A percentile compares a stretch with the other conserved stretches of the same genome.
These are phyloP conservation scores for Chytriomyces hyalinus DNA, from an alignment of 192 early-diverging fungal species.

Conservation along the genomic window DNA sequence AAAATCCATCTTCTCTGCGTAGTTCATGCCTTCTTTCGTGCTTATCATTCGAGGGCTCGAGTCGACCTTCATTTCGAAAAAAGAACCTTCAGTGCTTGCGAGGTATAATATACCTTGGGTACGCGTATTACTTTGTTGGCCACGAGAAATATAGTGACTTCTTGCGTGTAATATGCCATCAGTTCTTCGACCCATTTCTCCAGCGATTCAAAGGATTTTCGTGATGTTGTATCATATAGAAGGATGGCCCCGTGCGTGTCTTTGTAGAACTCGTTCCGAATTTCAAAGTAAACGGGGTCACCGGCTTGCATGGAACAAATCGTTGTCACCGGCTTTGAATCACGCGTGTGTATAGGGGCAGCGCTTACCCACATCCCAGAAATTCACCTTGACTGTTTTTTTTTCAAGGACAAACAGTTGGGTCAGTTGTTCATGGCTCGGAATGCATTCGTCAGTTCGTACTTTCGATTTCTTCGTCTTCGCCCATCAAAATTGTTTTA, in stretches of 20 bases:
- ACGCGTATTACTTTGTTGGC: conserved; percentile 49
- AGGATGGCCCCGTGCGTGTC: conserved; percentile 60
- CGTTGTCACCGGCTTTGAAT: background rate
- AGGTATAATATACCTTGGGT: background rate
- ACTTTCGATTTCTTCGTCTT: conserved; percentile 43
- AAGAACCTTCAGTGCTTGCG: background rate
- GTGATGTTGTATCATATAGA: conserved; percentile 46
- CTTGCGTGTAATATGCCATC: conserved; percentile 39
- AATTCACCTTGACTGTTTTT: conserved; percentile 61
- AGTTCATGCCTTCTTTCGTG: conserved; percentile 45
- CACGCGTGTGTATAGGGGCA: no score
- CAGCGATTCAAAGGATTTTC: conserved; percentile 45
- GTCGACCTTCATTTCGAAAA: conserved; percentile 36
- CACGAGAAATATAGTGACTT: conserved; percentile 49
- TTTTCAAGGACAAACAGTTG: conserved; percentile 7
- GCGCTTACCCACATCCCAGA: conserved; percentile 58
- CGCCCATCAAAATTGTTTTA: conserved; percentile 47
- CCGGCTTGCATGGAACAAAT: conserved; percentile 40
- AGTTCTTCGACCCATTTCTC: conserved; percentile 56
- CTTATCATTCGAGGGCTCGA: conserved; percentile 37
- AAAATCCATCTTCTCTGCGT: conserved; percentile 42
- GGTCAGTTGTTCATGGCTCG: conserved; percentile 5
- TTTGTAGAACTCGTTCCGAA: conserved; percentile 69
- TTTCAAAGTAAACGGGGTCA: conserved; percentile 58
- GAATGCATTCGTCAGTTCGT: background rate